Evolutionary conservation across 495 filamentous ascomycete species (phyloP), one percentile per base, ranked within the genome.

Genomic region (Neurospora sp.): DNA sequence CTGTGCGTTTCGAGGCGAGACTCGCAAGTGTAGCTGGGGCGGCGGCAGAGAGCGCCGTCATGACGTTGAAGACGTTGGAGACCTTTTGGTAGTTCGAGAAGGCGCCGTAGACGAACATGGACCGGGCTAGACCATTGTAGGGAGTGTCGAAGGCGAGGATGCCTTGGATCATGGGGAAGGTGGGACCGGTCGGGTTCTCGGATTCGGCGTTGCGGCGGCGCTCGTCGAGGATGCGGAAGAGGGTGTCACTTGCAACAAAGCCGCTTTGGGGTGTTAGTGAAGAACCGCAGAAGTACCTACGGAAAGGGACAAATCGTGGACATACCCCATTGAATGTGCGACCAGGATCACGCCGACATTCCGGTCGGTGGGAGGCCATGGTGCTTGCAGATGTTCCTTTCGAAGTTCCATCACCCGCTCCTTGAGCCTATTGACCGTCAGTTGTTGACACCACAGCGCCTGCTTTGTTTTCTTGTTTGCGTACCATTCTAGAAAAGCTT

Each of bases 141-240:
- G 96, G 96, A 1, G 96, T 99, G 82, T 99, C 96, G 77, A 98
- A 97, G 40, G 95, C 91, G 39, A 98, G 86, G 71, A 98, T 85
- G 69, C 93, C 96, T 76, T 92, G 90, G 71, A 99, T 87, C 53
- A 87, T 83, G 5, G 89, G 89, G 77, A 91, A 91, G 69, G 88
- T 85, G 39, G 85, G 81, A 9, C 70, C 72, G 9, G 74, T n/a
- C n/a, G 73, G 12, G n/a, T 69, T 69, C 10, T 74, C 70, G 42
- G 76, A 71, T 72, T 77, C 71, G 3, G 71, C 73, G 59, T 77
- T 72, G 8, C 77, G 71, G n/a, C 80, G 78, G 4, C 80, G 77
- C 38, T 82, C 82, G 74, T 86, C 81, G 8, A 85, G 76, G 69
- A 80, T 73, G 39, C 80, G 76, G 89, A 97, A 86, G 45, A 97